Conservation (phyloP, 2,329 filamentous ascomycete genomes). For the Penicillium olsonii region DNA sequence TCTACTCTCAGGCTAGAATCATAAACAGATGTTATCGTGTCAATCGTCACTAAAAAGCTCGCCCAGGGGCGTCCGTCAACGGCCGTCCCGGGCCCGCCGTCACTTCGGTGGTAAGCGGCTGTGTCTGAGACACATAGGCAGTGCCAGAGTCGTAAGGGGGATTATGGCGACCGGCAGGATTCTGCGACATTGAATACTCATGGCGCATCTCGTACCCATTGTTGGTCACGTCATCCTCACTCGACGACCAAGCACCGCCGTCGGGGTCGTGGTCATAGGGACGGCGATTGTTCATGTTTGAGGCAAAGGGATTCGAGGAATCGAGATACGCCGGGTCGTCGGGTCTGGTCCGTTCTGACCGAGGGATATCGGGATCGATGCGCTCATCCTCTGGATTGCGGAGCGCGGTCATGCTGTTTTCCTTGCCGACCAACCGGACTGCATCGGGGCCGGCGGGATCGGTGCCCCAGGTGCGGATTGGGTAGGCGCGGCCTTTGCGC, state of each 20-base stretch:
- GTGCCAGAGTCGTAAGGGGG: constrained; percentile 30
- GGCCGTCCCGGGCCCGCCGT: constrained; percentile 15
- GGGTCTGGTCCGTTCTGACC: constrained; percentile 4
- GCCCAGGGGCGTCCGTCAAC: constrained; percentile 21
- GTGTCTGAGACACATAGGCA: constrained; percentile 30
- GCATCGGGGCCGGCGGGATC: constrained; percentile 37
- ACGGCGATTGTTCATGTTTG: constrained; percentile 29
- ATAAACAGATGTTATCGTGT: constrained; percentile 3
- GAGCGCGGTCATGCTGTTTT: constrained; percentile 29
- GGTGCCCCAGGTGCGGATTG: constrained; percentile 59
- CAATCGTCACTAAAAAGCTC: constrained; percentile 15
- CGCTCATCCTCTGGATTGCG: constrained; percentile 36
- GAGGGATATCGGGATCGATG: constrained; percentile 7
- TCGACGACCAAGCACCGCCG: constrained; percentile 36
- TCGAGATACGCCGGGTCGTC: constrained; percentile 21
- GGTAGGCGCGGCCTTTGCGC: constrained; percentile 61
- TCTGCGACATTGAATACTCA: constrained; percentile 28
- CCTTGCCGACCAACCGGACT: constrained; percentile 2
- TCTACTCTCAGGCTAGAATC: constrained; percentile 1
- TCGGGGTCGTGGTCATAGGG: constrained; percentile 32
- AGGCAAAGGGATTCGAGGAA: constrained; percentile 26
- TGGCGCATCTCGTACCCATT: constrained; percentile 42
- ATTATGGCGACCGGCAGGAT: constrained; percentile 20
- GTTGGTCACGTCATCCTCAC: constrained; percentile 36
- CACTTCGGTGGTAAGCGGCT: constrained; percentile 7